Evolutionary conservation across 1,284 basidiomycete genomes (phyloP), one percentile per base, ranked within the genome.

Genomic region (Cryptococcus sp.): DNA sequence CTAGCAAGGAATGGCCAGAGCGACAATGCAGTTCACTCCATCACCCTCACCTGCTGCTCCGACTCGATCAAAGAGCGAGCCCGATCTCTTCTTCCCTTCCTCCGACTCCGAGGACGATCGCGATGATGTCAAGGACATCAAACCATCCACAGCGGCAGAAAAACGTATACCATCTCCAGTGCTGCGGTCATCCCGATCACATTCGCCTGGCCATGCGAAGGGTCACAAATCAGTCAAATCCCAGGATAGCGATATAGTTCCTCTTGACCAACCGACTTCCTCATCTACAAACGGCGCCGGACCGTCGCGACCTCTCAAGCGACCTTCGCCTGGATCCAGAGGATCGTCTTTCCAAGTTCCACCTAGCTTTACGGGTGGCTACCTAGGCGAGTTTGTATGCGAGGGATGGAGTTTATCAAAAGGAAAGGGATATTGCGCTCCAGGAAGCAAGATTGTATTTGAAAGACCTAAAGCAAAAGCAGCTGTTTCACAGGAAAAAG

Each of bases 391-490:
- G 53, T 73, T 73, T 47, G 71, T 74, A 10, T 73, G 73, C 49
- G 69, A 73, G 46, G 75, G 73, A 7, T 74, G 72, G 70, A 69
- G 67, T n/a, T 48, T 76, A 39, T 72, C 69, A 22, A 76, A 76
- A 44, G 74, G 75, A 1, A 71, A 72, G 52, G 75, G 75, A 0
- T 76, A 76, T 50, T 74, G 72, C 51, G 59, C 67, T 0, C 65
- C 67, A 0, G 75, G 75, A 1, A 62, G 60, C 23, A 70, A 63
- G 45, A 60, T 77, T 46, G 49, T 69, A 19, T 67, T 77, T 19
- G 70, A 73, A 45, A 55, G 69, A 18, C 66, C 63, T 3, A 74
- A 69, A 49, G 56, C 63, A 16, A 58, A 59, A 42, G 56, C 55
- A 22, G 57, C 55, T 16, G 50, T 58, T 11, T 52, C 54, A 3